Base-by-base conservation (phyloP, 805 yeast genomes). In the Nakazawaea ernobii region DNA sequence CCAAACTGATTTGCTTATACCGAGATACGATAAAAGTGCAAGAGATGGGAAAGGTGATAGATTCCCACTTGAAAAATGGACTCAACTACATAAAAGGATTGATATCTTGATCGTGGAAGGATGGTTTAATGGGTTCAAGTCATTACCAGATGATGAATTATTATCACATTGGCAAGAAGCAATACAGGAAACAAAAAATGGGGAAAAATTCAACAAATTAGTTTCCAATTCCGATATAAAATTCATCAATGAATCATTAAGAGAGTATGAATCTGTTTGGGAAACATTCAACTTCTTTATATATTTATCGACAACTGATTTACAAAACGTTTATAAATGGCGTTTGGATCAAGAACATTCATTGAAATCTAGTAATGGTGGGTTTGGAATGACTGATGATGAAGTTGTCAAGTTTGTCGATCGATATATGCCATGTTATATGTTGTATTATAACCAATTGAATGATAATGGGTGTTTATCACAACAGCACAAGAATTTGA, bases 21-120 rank as follows among this genome's bases (percentile, higher is more conserved):
- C 98, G 1, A 54, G 61, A 7, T 94, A 90, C 63, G 96, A 92
- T 59, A 94, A 92, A 61, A 78, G 95, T 1, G 68, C 70, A 13
- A 75, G 68, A 55, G 43, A 58, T 20, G 98, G 98, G 0, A 74
- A 75, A 47, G 99, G 99, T 5, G 98, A 92, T 63, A 69, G 98
- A 45, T 55, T 62, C 6, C 68, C 68, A 0, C 55, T 47, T 7
- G 51, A 55, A 0, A 52, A 67, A 10, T 79, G 83, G 83, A 53
- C 58, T 2, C 53, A 52, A 29, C 35, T 43, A 3, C 47, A 40
- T 14, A 56, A 57, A 0, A 49, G 51, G 1, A 69, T 79, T 3
- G 88, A 86, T 56, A 74, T 90, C 3, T 73, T 92, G 2, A 62
- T 92, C 1, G 71, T 94, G 36, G 99, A 92, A 65, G 99, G 98